A percentile compares a stretch with the other conserved stretches of the same genome.
Evolutionary conservation across 805 yeast genomes (phyloP).

Genomic region (Pichia membranifaciens): DNA sequence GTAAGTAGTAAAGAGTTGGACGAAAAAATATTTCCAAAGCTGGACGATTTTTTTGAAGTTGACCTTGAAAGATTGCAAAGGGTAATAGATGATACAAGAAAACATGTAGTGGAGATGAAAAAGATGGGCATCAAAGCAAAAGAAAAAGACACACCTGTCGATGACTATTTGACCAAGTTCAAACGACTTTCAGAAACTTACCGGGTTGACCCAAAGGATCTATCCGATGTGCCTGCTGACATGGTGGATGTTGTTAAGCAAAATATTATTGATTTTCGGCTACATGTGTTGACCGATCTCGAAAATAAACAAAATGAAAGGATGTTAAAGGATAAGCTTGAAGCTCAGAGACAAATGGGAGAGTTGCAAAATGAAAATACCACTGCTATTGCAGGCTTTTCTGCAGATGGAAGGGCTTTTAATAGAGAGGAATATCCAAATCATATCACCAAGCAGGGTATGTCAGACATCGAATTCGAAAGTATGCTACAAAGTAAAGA

Average conservation of each 20-base stretch:
- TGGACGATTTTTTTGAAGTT: background rate
- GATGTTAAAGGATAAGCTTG: conserved; percentile 40
- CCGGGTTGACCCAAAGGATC: conserved; percentile 50
- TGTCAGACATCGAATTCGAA: conserved; percentile 22
- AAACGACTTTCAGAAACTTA: conserved; percentile 28
- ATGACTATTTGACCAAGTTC: conserved; percentile 12
- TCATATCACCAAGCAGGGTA: conserved; percentile 6
- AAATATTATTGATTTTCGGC: conserved; percentile 51
- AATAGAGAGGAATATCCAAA: conserved; percentile 9
- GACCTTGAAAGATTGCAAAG: background rate
- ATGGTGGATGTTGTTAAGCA: conserved; percentile 46
- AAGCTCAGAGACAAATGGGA: conserved; percentile 33
- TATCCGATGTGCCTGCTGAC: conserved; percentile 51
- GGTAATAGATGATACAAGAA: background rate
- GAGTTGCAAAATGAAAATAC: background rate
- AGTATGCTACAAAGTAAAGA: conserved; percentile 20
- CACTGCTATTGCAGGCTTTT: too few species aligned
- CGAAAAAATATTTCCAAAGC: background rate
- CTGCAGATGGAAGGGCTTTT: too few species aligned
- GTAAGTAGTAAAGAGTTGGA: conserved; percentile 1
- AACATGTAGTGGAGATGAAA: background rate
- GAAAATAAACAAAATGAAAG: conserved; percentile 45
- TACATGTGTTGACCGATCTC: conserved; percentile 48
- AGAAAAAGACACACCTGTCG: conserved; percentile 1
- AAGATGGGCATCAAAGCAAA: conserved; percentile 1